phyloP scores from a whole-genome alignment of 208 protist genomes.

The Trypanosomatidae sp. region DNA sequence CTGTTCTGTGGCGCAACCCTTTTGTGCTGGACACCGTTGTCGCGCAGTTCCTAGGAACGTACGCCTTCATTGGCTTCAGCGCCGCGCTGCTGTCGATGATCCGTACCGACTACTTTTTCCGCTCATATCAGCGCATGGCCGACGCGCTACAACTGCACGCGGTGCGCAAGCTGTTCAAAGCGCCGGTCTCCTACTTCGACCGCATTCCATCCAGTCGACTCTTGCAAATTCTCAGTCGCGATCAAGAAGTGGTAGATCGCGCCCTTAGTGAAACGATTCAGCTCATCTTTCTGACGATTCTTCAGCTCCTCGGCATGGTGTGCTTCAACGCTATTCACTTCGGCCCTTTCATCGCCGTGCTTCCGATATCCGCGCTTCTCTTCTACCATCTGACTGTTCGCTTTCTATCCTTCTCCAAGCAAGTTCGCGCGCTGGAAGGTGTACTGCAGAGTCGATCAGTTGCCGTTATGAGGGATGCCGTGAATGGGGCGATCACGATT shows the following conservation, averaged over 20 bases:
- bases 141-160: slow-evolving; percentile 59
- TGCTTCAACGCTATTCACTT: slow-evolving; percentile 67
- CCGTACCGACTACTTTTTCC: slow-evolving; percentile 58
- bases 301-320: slow-evolving; percentile 66
- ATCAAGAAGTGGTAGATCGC: slow-evolving; percentile 72
- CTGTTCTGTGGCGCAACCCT: slow-evolving; percentile 30
- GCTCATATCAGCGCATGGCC: slow-evolving; percentile 52
- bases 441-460: slow-evolving; percentile 46
- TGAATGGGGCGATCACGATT: slow-evolving; percentile 62
- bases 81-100: slow-evolving; percentile 52
- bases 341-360: slow-evolving; percentile 52
- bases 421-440: slow-evolving; percentile 66
- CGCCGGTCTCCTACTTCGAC: slow-evolving; percentile 81
- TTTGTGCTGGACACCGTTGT: slow-evolving; percentile 40
- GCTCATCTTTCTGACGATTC: slow-evolving; percentile 52
- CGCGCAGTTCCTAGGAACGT: slow-evolving; percentile 53
- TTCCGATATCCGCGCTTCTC: slow-evolving; percentile 67
- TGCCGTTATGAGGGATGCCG: slow-evolving; percentile 58
- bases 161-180: slow-evolving; percentile 56
- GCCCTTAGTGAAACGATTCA: slow-evolving; percentile 58
- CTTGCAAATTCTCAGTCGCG: slow-evolving; percentile 57
- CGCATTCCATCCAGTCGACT: slow-evolving; percentile 53
- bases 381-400: slow-evolving; percentile 71
- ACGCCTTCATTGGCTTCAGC: slow-evolving; percentile 57
- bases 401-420: slow-evolving; percentile 68